phyloP scores from a whole-genome alignment of 352 stramenopile genomes.

The Phytopythium aichiense region DNA sequence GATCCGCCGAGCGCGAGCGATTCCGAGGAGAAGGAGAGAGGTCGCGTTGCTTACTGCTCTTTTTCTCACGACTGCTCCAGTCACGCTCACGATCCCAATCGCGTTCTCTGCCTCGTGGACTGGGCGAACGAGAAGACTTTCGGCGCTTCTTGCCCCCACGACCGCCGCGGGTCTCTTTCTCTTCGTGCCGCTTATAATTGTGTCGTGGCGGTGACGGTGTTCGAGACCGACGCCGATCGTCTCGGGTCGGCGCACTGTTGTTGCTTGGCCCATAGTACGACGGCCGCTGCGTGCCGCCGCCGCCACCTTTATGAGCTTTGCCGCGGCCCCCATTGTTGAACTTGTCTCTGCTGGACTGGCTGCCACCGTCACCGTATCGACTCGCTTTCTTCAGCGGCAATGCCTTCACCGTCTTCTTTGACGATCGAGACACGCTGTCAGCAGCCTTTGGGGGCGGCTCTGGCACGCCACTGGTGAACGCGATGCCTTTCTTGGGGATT shows the following conservation, averaged over 20 bases:
- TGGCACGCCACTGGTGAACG: slow-evolving; percentile 5
- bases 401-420: slow-evolving; percentile 1
- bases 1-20: slow-evolving; percentile 1
- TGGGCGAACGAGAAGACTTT: slow-evolving; percentile 2
- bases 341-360: not conserved
- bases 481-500: slow-evolving; percentile 40
- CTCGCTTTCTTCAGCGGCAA: slow-evolving; percentile 9
- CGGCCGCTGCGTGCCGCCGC: not conserved
- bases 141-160: not conserved
- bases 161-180: slow-evolving; percentile 11
- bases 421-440: not conserved
- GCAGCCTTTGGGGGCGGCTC: not conserved
- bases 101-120: slow-evolving; percentile 10
- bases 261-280: not conserved
- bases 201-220: slow-evolving; percentile 21
- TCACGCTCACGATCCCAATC: slow-evolving; percentile 8
- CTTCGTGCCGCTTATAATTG: slow-evolving; percentile 10
- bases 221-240: slow-evolving; percentile 12
- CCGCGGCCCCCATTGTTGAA: not conserved
- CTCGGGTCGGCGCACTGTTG: not conserved
- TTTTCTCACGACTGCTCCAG: not conserved
- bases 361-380: not conserved
- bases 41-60: slow-evolving; percentile 8
- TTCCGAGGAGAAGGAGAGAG: slow-evolving; percentile 8
- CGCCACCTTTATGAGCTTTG: not conserved